These are phyloP conservation scores for Penicillium sp. DNA, from an alignment of 2,329 filamentous ascomycete species.

Conservation along the genomic window DNA sequence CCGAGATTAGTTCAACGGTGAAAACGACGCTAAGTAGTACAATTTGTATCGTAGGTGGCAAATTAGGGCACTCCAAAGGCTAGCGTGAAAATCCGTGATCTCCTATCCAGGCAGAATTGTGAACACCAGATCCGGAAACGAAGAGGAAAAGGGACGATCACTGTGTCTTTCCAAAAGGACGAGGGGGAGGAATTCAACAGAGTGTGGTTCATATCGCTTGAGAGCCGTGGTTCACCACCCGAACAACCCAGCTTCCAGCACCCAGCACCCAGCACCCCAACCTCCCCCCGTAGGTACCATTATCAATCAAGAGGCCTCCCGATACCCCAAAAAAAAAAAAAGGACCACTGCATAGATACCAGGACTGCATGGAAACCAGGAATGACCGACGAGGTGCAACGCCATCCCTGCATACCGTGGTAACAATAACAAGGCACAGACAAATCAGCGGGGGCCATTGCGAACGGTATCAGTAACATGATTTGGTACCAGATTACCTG, in stretches of 20 bases:
- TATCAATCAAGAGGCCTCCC: not conserved
- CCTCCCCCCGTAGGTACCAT: not conserved
- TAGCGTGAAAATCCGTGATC: not conserved
- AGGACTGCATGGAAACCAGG: conserved; percentile 18
- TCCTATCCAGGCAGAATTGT: not conserved
- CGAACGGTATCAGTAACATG: conserved; percentile 11
- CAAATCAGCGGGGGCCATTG: conserved; percentile 11
- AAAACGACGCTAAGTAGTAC: conserved; percentile 14
- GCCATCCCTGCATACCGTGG: conserved; percentile 33
- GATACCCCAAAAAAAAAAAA: not conserved
- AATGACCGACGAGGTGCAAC: conserved; percentile 25
- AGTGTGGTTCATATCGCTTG: conserved; percentile 13
- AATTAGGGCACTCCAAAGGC: conserved; percentile 12
- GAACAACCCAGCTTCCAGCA: not conserved
- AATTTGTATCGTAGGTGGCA: conserved; percentile 2
- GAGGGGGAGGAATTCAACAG: not conserved
- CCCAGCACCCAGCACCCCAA: not conserved
- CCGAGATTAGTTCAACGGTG: conserved; percentile 15
- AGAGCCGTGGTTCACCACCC: conserved; percentile 12
- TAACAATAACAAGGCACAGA: conserved; percentile 21
- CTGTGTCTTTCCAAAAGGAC: not conserved
- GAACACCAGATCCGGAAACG: not conserved
- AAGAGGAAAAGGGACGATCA: conserved; percentile 2
- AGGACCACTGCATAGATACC: conserved; percentile 1
- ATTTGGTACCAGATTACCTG: conserved; percentile 21